Evolutionary conservation across 2,329 filamentous ascomycete species (phyloP), one percentile per base, ranked within the genome.

Genomic region (Camptophora hylomeconis): DNA sequence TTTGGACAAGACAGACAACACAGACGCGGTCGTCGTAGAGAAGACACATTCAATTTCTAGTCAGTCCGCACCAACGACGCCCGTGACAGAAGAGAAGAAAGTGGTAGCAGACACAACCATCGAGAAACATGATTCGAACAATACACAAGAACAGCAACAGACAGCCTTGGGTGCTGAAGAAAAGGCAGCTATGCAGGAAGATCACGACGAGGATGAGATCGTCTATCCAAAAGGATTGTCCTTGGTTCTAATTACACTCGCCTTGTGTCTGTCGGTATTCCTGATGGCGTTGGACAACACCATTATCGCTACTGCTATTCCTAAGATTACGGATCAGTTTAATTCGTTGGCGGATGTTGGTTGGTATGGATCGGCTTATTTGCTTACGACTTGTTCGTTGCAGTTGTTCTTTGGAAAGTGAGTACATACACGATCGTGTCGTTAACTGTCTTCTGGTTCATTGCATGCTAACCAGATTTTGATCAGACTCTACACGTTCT

Each of bases 401-500:
- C 40, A 43, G 27, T 33, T 46, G 21, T 40, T 45, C 33, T 45
- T 44, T 30, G 44, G 44, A 26, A 44, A 42, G 30, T 36, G 20
- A 36, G 35, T 39, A n/a, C n/a, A 15, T 19, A 6, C 13, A 13
- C 17, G 14, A 3, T 5, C 16, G 5, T 6, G 8, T 12, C 7
- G 17, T 9, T 15, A 10, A n/a, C 13, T n/a, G n/a, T n/a, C n/a
- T n/a, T n/a, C n/a, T n/a, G n/a, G n/a, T n/a, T n/a, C n/a, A n/a
- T n/a, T n/a, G n/a, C n/a, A n/a, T n/a, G n/a, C n/a, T n/a, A n/a
- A n/a, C 12, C 11, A 27, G 33, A 5, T 40, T 43, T 16, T 35
- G 36, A 23, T 44, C 18, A 60, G 58, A 30, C 37, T 63, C 22
- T 65, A 62, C 40, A 63, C 56, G 10, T 62, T 61, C 33, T 61